Base-by-base conservation (phyloP, 1,139 yeast species). In the Yamadazyma oceani region DNA sequence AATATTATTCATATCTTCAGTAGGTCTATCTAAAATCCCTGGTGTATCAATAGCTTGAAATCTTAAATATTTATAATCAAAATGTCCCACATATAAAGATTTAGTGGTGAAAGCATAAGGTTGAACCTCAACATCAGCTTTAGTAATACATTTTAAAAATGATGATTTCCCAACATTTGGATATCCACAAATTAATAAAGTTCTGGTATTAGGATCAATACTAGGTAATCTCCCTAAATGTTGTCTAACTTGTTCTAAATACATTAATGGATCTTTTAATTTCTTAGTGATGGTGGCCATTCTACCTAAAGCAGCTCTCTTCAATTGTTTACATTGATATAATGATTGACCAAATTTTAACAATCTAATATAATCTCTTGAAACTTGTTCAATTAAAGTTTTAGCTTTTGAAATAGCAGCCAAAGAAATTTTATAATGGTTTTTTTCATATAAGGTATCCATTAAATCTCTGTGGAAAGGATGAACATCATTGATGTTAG, bases 11-110 rank as follows among this genome's bases (percentile, higher is more conserved):
- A 92, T 94, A 63, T 92, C 97, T 65, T 92, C 99, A 34, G 97
- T 89, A 44, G 98, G 98, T 66, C 97, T 84, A 66, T 92, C 99
- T 61, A 92, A 74, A 57, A 92, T 90, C 73, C 99, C 99, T 21
- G 99, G 99, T 24, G 99, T 92, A 66, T 92, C 99, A 58, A 92
- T 92, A 40, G 97, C 98, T 71, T 92, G 99, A 74, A 92, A 92
- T 58, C 99, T 77, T 59, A 92, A 74, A 66, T 92, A 94, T 69
- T 92, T 92, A 73, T 92, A 92, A 67, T 92, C 99, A 63, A 92
- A 92, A 68, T 90, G 97, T 48, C 97, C 97, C 43, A 90, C 97
- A 57, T 87, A 90, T 51, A 90, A 73, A 32, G 96, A 85, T 68
- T 90, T 90, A 46, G 97, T 90, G 53, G 97, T 90, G 79, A 92